Conservation (phyloP, 2,329 filamentous ascomycete species). For the Pyrenophora tritici-repentis region DNA sequence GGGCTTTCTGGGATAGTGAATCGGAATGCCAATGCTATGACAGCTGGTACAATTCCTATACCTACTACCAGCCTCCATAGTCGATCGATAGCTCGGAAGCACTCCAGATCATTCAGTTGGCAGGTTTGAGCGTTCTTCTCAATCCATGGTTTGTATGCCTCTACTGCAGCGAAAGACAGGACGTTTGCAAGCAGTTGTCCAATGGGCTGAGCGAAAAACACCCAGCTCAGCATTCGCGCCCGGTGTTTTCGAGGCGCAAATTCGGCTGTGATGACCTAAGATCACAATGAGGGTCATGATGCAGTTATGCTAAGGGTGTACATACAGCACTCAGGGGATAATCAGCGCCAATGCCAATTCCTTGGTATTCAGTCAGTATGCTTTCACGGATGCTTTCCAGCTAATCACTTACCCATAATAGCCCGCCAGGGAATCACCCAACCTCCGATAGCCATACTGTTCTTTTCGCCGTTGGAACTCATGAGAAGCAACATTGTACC, state of each 20-base stretch:
- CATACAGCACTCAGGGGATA: slow-evolving; percentile 45
- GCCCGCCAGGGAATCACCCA: slow-evolving; percentile 50
- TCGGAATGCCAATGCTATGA: slow-evolving; percentile 39
- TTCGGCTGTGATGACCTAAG: slow-evolving; percentile 44
- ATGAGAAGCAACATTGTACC: slow-evolving; percentile 48
- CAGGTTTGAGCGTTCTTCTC: slow-evolving; percentile 21
- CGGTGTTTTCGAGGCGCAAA: slow-evolving; percentile 47
- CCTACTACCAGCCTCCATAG: slow-evolving; percentile 50
- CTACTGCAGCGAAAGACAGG: slow-evolving; percentile 36
- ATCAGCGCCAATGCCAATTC: slow-evolving; percentile 46
- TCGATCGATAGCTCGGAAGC: slow-evolving; percentile 44
- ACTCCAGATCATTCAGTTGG: slow-evolving; percentile 23
- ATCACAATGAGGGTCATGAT: not conserved
- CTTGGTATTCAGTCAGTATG: slow-evolving; percentile 10
- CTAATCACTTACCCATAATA: slow-evolving; percentile 42
- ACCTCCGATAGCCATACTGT: slow-evolving; percentile 45
- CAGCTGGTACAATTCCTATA: slow-evolving; percentile 46
- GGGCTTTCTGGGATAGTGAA: slow-evolving; percentile 50
- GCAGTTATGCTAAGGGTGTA: not conserved
- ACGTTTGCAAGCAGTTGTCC: slow-evolving; percentile 45
- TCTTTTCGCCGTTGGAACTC: slow-evolving; percentile 42
- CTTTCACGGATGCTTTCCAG: not conserved
- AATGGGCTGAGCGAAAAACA: slow-evolving; percentile 51
- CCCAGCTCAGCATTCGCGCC: slow-evolving; percentile 49
- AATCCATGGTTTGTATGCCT: slow-evolving; percentile 33